phyloP scores from a whole-genome alignment of 441 rosid species.

The Gossypium davidsonii region DNA sequence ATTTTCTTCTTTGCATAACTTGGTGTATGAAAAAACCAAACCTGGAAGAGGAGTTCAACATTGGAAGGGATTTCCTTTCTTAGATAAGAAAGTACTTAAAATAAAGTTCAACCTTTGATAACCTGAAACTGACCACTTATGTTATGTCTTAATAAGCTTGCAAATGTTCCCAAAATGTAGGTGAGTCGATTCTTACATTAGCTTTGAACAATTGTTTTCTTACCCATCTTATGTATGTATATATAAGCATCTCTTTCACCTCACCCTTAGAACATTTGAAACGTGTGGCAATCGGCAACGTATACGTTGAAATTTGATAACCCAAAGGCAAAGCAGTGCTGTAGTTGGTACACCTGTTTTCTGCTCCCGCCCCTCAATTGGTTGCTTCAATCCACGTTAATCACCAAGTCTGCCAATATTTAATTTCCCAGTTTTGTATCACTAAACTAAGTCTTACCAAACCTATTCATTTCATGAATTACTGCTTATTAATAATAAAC shows the following conservation, averaged over 20 bases:
- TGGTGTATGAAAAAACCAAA: neutral
- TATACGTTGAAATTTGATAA: slow-evolving; percentile 4
- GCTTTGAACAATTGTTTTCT: neutral
- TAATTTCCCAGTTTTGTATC: neutral
- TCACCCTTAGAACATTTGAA: neutral
- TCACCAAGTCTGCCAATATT: neutral
- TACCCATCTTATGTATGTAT: neutral
- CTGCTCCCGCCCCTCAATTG: neutral
- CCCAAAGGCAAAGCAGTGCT: neutral
- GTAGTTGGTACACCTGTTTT: slow-evolving; percentile 8
- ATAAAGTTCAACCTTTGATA: neutral
- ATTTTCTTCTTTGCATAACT: no score
- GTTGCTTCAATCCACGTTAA: slow-evolving; percentile 9
- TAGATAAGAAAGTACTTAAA: neutral
- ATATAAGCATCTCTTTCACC: neutral
- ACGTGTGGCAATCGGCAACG: neutral
- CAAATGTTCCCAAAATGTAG: neutral
- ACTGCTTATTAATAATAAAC: neutral
- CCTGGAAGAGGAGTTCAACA: neutral
- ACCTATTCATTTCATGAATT: neutral
- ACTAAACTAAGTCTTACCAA: neutral
- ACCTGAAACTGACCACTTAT: neutral
- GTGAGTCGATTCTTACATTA: neutral
- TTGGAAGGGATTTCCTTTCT: neutral
- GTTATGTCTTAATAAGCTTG: neutral